Percentiles rank a stretch among this genome's conserved stretches.
Conservation (phyloP, 2,329 filamentous ascomycete genomes). For the Hypomyces perniciosus region DNA sequence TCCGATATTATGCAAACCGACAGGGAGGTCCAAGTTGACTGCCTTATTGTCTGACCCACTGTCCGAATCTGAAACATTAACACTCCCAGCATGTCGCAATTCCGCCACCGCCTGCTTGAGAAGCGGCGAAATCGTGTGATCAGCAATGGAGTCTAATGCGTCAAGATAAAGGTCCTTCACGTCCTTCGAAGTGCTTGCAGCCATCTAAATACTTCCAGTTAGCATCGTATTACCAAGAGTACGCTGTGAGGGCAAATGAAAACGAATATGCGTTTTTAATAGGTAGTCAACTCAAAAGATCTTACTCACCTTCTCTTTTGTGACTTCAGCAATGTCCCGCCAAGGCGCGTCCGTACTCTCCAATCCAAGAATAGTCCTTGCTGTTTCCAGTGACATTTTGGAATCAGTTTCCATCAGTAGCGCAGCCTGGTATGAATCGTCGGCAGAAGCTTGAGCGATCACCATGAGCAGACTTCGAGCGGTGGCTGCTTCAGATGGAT, state of each 20-base stretch:
- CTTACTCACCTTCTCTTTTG: slow-evolving; percentile 24
- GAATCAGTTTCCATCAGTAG: slow-evolving; percentile 29
- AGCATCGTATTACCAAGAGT: not conserved
- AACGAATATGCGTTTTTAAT: not conserved
- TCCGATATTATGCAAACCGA: slow-evolving; percentile 86
- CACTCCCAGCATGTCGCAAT: slow-evolving; percentile 15
- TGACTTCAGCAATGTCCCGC: slow-evolving; percentile 16
- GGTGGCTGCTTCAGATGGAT: slow-evolving; percentile 26
- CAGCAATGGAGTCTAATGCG: slow-evolving; percentile 30
- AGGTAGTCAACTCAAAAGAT: too few relatives aligned
- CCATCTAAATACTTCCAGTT: slow-evolving; percentile 18
- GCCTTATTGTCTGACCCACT: slow-evolving; percentile 8
- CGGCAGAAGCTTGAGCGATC: slow-evolving; percentile 28
- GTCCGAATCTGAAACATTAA: slow-evolving; percentile 12
- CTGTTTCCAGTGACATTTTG: slow-evolving; percentile 32
- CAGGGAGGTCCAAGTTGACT: slow-evolving; percentile 55
- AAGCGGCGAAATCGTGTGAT: slow-evolving; percentile 20
- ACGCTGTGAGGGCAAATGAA: not conserved
- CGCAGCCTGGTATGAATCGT: slow-evolving; percentile 29
- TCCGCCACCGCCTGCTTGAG: slow-evolving; percentile 24
- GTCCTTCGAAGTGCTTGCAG: slow-evolving; percentile 21
- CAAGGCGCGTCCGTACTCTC: slow-evolving; percentile 3
- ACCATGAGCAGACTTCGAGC: slow-evolving; percentile 29
- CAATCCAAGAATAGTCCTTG: slow-evolving; percentile 25
- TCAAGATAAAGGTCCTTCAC: slow-evolving; percentile 28